Conservation (phyloP, 2,329 filamentous ascomycete genomes). For the Emergomyces orientalis region DNA sequence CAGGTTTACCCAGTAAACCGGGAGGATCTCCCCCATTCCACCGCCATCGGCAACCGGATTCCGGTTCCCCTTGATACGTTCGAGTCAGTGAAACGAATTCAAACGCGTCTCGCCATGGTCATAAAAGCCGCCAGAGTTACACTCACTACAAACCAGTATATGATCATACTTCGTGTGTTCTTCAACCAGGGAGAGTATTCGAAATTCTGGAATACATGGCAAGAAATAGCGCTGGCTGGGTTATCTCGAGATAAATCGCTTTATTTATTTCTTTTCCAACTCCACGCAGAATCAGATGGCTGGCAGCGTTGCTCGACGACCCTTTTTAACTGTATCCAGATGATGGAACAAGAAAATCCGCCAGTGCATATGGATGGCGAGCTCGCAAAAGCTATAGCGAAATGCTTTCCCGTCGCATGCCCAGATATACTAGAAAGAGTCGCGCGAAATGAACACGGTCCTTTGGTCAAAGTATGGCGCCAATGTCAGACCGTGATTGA, state of each 20-base stretch:
- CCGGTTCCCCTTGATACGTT: conserved; percentile 10
- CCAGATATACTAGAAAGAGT: conserved; percentile 37
- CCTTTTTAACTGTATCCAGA: conserved; percentile 46
- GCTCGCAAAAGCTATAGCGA: conserved; percentile 43
- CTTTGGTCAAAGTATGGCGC: conserved; percentile 12
- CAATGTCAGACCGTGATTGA: not conserved
- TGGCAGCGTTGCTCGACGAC: conserved; percentile 39
- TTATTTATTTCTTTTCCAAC: conserved; percentile 47
- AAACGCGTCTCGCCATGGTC: conserved; percentile 23
- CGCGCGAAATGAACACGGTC: conserved; percentile 12
- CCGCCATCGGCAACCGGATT: conserved; percentile 14
- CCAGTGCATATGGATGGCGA: conserved; percentile 38
- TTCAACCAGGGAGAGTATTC: conserved; percentile 43
- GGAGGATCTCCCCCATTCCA: not conserved
- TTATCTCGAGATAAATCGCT: conserved; percentile 42
- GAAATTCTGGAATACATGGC: conserved; percentile 54
- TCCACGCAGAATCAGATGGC: conserved; percentile 40
- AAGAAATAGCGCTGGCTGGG: conserved; percentile 44
- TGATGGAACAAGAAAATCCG: conserved; percentile 50
- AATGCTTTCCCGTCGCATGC: conserved; percentile 49
- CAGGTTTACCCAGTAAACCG: conserved; percentile 34
- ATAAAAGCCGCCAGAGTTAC: conserved; percentile 23
- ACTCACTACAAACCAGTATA: conserved; percentile 24
- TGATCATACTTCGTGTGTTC: conserved; percentile 25
- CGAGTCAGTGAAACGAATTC: conserved; percentile 13